phyloP scores from a whole-genome alignment of 2,329 filamentous ascomycete species.

The Amesomyces nigricolor region DNA sequence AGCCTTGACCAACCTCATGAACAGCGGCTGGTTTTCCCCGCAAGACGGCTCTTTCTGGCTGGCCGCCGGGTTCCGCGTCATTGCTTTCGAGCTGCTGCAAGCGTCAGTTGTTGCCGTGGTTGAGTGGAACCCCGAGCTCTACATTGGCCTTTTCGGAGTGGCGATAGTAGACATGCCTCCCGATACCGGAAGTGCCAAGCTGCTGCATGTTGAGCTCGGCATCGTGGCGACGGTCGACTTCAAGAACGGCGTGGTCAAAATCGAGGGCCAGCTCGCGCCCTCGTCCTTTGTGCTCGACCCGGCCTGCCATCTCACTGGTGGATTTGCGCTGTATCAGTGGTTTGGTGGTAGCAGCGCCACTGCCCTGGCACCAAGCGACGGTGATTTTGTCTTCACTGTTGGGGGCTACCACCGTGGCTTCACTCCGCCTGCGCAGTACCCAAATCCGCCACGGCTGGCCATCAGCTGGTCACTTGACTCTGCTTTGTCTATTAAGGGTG shows the following conservation, averaged over 20 bases:
- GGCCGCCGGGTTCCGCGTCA: neutral
- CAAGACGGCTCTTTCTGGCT: neutral
- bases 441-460: conserved; percentile 34
- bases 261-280: conserved; percentile 38
- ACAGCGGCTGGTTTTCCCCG: conserved; percentile 30
- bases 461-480: conserved; percentile 34
- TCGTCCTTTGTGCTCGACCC: conserved; percentile 36
- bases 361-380: conserved; percentile 18
- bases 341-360: neutral
- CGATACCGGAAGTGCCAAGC: no score
- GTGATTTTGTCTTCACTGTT: conserved; percentile 41
- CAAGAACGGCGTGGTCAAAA: conserved; percentile 31
- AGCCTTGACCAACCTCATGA: conserved; percentile 16
- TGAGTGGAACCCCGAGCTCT: conserved; percentile 18
- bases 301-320: conserved; percentile 38
- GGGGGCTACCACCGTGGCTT: conserved; percentile 42
- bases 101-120: neutral
- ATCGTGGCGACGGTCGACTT: conserved; percentile 34
- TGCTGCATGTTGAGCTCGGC: conserved; percentile 7
- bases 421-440: conserved; percentile 32
- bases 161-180: neutral
- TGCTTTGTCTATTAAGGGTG: conserved; percentile 33
- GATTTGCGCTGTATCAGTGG: conserved; percentile 33
- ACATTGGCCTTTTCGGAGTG: conserved; percentile 28
- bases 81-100: neutral